Base-by-base conservation (phyloP, 805 yeast genomes). In the Saturnispora zaruensis region DNA sequence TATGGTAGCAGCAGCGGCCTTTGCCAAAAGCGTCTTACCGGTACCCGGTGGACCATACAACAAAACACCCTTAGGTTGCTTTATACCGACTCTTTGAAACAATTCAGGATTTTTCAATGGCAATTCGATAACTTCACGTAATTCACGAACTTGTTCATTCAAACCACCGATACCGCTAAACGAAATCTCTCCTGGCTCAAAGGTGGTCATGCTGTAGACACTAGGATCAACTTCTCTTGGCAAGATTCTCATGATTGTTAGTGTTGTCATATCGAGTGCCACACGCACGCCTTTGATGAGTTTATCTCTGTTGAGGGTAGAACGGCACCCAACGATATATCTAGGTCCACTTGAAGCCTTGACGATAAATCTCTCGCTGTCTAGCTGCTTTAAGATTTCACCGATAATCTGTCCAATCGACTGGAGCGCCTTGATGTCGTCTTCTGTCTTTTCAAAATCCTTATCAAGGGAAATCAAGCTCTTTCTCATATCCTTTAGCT, bases 1-100 rank as follows among this genome's bases (percentile, higher is more conserved):
- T 65, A 91, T 89, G 69, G 95, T 93, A 16, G 99, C 99, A 67
- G 93, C 98, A 51, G 79, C 87, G 0, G 96, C 96, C 64, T 93
- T 93, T 1, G 99, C 99, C 70, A 93, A 91, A 59, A 93, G 75
- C 0, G 99, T 93, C 67, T 93, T 93, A 77, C 99, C 99, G 0
- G 99, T 93, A 69, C 99, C 99, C 28, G 99, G 99, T 26, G 99
- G 99, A 44, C 99, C 99, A 61, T 72, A 91, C 43, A 93, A 73
- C 55, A 93, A 72, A 63, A 93, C 72, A 67, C 99, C 99, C 69
- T 93, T 93, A 51, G 99, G 99, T n/a, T 97, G 96, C 65, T 89
- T 89, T 68, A 93, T 93, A 45, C 99, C 99, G 32, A 93, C 96
- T 66, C 99, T 82, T 54, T 86, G 74, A 68, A 93, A 93, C 59